Conservation (phyloP, 202 grass and related monocot genomes). For the Saccharum hybrid region DNA sequence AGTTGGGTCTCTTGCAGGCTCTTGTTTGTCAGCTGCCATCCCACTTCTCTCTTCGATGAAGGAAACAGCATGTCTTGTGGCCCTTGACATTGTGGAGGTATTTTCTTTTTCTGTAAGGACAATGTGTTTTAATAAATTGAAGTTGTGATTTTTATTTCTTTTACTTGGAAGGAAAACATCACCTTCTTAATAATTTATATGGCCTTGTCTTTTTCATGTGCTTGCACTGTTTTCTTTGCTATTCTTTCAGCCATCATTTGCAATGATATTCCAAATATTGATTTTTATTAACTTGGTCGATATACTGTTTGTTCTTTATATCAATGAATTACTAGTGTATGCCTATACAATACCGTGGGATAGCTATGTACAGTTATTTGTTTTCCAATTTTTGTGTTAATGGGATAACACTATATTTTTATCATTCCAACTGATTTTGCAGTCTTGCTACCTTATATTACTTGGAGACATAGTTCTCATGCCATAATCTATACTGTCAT, state of each 20-base stretch:
- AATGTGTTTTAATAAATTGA: slow-evolving; percentile 17
- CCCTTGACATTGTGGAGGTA: slow-evolving; percentile 90
- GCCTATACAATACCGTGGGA: background rate
- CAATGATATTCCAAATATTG: background rate
- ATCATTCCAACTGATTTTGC: slow-evolving; percentile 7
- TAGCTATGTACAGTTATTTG: background rate
- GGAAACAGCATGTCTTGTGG: slow-evolving; percentile 75
- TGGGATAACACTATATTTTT: background rate
- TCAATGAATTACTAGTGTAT: slow-evolving; percentile 13
- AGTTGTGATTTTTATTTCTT: slow-evolving; percentile 22
- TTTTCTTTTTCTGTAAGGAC: slow-evolving; percentile 22
- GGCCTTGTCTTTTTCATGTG: slow-evolving; percentile 28
- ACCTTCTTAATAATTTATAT: slow-evolving; percentile 14
- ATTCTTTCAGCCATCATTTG: slow-evolving; percentile 43
- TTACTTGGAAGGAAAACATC: slow-evolving; percentile 2
- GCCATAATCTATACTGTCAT: slow-evolving; percentile 20
- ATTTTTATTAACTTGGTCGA: slow-evolving; percentile 38
- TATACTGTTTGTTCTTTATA: slow-evolving; percentile 20
- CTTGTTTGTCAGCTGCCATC: slow-evolving; percentile 71
- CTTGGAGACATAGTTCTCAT: slow-evolving; percentile 26
- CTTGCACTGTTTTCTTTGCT: slow-evolving; percentile 30
- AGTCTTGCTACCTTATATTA: slow-evolving; percentile 35
- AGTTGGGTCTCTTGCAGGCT: slow-evolving; percentile 84
- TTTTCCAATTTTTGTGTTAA: background rate
- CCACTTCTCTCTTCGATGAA: slow-evolving; percentile 84